phyloP scores from a whole-genome alignment of 768 basidiomycete species.

The Neoboletus magnificus region DNA sequence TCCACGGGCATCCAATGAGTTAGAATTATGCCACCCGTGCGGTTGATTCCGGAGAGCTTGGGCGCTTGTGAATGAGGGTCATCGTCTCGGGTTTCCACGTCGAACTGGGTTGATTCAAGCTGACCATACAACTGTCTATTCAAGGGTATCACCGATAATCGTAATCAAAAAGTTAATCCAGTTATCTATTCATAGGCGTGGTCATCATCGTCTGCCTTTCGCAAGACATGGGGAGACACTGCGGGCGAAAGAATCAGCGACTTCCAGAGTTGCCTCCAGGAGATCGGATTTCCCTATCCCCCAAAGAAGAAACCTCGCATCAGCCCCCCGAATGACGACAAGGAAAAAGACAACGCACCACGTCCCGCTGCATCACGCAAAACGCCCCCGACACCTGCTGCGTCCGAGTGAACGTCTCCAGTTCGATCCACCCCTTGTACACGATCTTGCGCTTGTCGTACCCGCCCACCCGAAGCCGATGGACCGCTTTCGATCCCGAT shows the following conservation, averaged over 20 bases:
- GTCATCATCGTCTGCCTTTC: constrained; percentile 4
- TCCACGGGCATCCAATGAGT: constrained; percentile 5
- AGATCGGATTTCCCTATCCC: constrained; percentile 67
- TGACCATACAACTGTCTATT: not conserved
- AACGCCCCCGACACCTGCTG: constrained; percentile 56
- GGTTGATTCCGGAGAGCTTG: not conserved
- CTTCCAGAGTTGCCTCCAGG: constrained; percentile 78
- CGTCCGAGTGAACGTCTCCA: constrained; percentile 56
- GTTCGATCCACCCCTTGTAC: constrained; percentile 73
- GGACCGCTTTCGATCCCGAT: constrained; percentile 10
- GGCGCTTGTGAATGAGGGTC: not conserved
- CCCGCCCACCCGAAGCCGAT: constrained; percentile 61
- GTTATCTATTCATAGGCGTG: not conserved
- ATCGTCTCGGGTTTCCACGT: not conserved
- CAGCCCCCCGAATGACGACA: not conserved
- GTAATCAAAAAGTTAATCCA: not conserved
- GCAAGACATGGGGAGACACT: constrained; percentile 58
- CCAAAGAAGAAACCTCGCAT: not conserved
- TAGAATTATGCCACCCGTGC: not conserved
- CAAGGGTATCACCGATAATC: not conserved
- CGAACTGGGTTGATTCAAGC: not conserved
- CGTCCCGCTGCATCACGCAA: constrained; percentile 66
- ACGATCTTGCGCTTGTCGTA: constrained; percentile 58
- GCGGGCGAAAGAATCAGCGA: constrained; percentile 47
- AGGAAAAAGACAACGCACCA: constrained; percentile 39